These are phyloP conservation scores for Coniochaeta hoffmannii DNA, from an alignment of 2,329 filamentous ascomycete species.

Conservation along the genomic window DNA sequence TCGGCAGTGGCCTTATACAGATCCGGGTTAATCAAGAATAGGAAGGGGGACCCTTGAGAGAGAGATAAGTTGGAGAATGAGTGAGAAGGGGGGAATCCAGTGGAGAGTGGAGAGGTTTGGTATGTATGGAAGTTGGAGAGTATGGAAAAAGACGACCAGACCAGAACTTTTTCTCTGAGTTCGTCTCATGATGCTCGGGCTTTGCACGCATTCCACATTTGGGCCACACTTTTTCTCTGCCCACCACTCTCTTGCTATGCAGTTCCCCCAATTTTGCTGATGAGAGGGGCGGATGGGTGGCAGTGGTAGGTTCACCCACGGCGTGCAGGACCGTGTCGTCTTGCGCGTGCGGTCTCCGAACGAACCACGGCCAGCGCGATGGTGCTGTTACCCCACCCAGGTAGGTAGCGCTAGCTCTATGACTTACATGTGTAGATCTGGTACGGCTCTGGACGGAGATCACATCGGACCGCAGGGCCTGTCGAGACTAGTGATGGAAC, in stretches of 20 bases:
- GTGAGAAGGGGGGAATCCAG: not conserved
- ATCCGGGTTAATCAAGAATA: constrained; percentile 4
- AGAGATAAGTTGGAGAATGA: constrained; percentile 2
- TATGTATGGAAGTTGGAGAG: not conserved
- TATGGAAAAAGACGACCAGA: not conserved
- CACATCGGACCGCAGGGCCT: constrained; percentile 4
- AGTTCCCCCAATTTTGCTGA: not conserved
- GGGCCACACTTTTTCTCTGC: not conserved
- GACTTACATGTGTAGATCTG: not conserved
- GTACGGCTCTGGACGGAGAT: constrained; percentile 1
- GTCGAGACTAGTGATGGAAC: not conserved
- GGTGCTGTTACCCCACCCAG: too few species aligned
- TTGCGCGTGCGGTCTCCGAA: not conserved
- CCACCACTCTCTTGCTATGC: not conserved
- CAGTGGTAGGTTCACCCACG: not conserved
- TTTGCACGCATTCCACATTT: not conserved
- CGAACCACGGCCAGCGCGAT: not conserved
- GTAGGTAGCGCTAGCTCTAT: not conserved
- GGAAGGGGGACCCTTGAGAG: not conserved
- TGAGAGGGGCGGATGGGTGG: not conserved
- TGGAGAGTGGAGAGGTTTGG: not conserved
- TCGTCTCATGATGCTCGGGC: not conserved
- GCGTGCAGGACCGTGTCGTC: not conserved
- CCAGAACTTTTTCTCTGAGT: not conserved
- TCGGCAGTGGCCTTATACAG: constrained; percentile 1